A percentile compares a stretch with the other conserved stretches of the same genome.
These are phyloP conservation scores for Cadophora gregata DNA, from an alignment of 2,329 filamentous ascomycete genomes.

Conservation along the genomic window DNA sequence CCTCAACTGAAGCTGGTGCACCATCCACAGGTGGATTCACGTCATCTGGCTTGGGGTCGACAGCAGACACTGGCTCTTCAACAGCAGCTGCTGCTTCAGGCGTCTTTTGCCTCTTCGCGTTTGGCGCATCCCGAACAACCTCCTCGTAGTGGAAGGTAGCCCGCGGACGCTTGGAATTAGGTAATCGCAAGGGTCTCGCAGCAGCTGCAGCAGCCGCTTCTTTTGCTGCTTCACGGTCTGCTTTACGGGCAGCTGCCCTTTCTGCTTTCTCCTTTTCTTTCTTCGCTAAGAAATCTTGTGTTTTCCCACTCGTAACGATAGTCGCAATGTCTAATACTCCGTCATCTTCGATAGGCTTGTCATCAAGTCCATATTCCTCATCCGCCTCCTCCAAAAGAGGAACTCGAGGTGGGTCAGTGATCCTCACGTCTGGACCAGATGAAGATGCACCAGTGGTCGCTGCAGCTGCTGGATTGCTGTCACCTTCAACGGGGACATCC, in stretches of 20 bases:
- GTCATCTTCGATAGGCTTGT: constrained; percentile 61
- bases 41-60: constrained; percentile 28
- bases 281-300: constrained; percentile 81
- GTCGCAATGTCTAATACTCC: constrained; percentile 84
- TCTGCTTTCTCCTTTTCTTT: constrained; percentile 81
- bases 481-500: constrained; percentile 52
- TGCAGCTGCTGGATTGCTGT: constrained; percentile 42
- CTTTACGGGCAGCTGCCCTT: constrained; percentile 65
- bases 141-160: constrained; percentile 79
- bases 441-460: constrained; percentile 42
- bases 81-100: constrained; percentile 38
- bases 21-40: constrained; percentile 24
- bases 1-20: constrained; percentile 29
- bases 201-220: constrained; percentile 54
- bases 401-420: constrained; percentile 40
- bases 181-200: constrained; percentile 64
- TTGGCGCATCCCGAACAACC: constrained; percentile 53
- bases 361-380: constrained; percentile 48
- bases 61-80: constrained; percentile 26
- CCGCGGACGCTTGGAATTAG: constrained; percentile 73
- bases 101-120: constrained; percentile 48
- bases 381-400: constrained; percentile 42
- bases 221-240: constrained; percentile 62
- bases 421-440: constrained; percentile 45
- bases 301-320: constrained; percentile 82